phyloP scores from a whole-genome alignment of 2,329 filamentous ascomycete species.

The Phyllosticta citrichinensis region DNA sequence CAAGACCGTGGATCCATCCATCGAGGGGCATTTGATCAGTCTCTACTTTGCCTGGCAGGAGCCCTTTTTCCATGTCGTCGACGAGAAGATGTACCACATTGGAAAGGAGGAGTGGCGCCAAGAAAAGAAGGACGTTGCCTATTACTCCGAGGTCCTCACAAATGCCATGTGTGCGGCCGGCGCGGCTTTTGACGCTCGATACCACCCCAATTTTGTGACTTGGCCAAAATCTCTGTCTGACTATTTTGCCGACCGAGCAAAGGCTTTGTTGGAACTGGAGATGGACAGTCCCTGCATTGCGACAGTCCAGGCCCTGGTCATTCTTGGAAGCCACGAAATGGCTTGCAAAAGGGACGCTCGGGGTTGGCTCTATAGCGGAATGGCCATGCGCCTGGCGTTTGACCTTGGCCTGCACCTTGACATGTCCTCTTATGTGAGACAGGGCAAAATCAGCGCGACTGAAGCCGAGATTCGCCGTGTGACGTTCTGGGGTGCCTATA shows the following conservation, averaged over 20 bases:
- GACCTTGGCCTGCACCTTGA: conserved; percentile 32
- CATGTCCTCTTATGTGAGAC: conserved; percentile 30
- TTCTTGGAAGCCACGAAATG: conserved; percentile 37
- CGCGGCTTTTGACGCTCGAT: conserved; percentile 25
- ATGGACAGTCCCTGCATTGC: conserved; percentile 39
- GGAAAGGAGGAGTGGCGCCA: conserved; percentile 11
- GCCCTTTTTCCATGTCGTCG: conserved; percentile 35
- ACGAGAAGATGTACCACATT: conserved; percentile 25
- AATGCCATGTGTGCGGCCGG: conserved; percentile 23
- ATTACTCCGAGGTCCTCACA: conserved; percentile 16
- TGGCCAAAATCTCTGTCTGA: conserved; percentile 28
- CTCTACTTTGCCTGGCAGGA: conserved; percentile 43
- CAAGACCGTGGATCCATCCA: conserved; percentile 29
- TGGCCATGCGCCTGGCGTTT: conserved; percentile 15
- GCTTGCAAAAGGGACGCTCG: conserved; percentile 37
- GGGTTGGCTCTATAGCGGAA: conserved; percentile 43
- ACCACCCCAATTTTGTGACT: conserved; percentile 22
- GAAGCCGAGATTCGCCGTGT: conserved; percentile 32
- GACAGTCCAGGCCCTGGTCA: conserved; percentile 37
- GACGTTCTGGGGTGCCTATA: conserved; percentile 36
- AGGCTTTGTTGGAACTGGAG: conserved; percentile 37
- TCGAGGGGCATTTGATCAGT: conserved; percentile 36
- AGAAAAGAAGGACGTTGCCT: conserved; percentile 9
- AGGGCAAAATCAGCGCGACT: conserved; percentile 27
- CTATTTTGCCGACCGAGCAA: conserved; percentile 35